Base-by-base conservation (phyloP, 768 basidiomycete genomes). In the Termitomyces titanicus region DNA sequence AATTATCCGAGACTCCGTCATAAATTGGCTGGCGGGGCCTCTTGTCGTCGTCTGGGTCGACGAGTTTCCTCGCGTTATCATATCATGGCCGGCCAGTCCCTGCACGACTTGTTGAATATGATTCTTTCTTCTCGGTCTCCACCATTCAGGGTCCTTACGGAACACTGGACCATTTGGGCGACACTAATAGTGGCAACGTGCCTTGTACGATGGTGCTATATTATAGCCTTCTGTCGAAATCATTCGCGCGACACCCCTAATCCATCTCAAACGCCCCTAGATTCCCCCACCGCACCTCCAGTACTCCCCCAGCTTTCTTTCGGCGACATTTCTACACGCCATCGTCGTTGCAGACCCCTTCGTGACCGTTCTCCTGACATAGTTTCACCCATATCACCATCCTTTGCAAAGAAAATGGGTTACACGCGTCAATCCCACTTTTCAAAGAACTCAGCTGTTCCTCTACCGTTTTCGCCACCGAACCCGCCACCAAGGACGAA, bases 151-250 rank as follows among this genome's bases (percentile, higher is more conserved):
- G 34, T 56, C 49, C 51, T 62, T 17, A 24, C 24, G 37, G 53
- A 56, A 35, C 45, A 57, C 47, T 59, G 58, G 54, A 55, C 60
- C 45, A 54, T 60, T 44, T 58, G 53, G 29, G 42, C 48, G 48
- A 47, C 46, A 47, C 48, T 64, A 24, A 49, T 63, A 56, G 56
- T 49, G 33, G 65, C 66, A 66, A 64, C 66, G 57, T 73, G 67
- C 64, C 60, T 72, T 56, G 27, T 69, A 55, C 45, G 61, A 60
- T 63, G 60, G 53, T 57, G 56, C 57, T 66, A 64, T 65, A 63
- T 65, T 63, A n/a, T n/a, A n/a, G 59, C 58, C 50, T 56, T 56
- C 47, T 38, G 44, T 42, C 54, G 42, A 48, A 52, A 55, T 27
- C 38, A 35, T 52, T 47, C 46, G 42, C 51, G 44, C 35, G 49